A percentile compares a stretch with the other conserved stretches of the same genome.
Conservation (phyloP, 73 alveolate species). For the Paramecium octaurelia region DNA sequence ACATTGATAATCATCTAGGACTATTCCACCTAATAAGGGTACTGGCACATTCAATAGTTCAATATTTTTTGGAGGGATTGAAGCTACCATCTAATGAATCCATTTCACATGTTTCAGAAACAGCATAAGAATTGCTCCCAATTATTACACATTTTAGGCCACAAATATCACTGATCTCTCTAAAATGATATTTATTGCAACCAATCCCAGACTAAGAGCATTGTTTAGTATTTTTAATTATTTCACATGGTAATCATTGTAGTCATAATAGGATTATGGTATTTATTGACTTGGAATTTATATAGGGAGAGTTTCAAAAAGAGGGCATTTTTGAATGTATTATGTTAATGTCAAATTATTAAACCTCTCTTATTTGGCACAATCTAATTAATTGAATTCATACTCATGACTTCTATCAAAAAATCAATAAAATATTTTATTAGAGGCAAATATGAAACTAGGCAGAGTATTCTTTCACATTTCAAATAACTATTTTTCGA, state of each 20-base stretch:
- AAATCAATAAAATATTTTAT: neutral
- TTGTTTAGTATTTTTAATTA: neutral
- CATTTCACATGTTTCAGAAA: neutral
- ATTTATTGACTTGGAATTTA: neutral
- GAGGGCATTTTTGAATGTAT: neutral
- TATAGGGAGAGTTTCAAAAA: neutral
- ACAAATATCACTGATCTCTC: neutral
- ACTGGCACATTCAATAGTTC: neutral
- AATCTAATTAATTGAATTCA: neutral
- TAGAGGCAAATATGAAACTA: neutral
- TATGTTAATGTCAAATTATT: neutral
- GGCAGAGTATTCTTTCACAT: neutral
- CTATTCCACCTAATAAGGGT: slow-evolving; percentile 1
- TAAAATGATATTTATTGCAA: slow-evolving; percentile 5
- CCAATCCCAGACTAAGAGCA: neutral
- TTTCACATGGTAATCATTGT: neutral
- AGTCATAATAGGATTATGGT: neutral
- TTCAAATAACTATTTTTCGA: neutral
- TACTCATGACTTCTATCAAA: neutral
- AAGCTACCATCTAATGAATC: neutral
- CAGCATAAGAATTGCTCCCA: neutral
- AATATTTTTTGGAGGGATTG: neutral
- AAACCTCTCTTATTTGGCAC: neutral
- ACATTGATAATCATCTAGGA: neutral
- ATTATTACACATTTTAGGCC: neutral